Conservation (phyloP, 2,329 filamentous ascomycete species). For the Taxawa tesnikishii region DNA sequence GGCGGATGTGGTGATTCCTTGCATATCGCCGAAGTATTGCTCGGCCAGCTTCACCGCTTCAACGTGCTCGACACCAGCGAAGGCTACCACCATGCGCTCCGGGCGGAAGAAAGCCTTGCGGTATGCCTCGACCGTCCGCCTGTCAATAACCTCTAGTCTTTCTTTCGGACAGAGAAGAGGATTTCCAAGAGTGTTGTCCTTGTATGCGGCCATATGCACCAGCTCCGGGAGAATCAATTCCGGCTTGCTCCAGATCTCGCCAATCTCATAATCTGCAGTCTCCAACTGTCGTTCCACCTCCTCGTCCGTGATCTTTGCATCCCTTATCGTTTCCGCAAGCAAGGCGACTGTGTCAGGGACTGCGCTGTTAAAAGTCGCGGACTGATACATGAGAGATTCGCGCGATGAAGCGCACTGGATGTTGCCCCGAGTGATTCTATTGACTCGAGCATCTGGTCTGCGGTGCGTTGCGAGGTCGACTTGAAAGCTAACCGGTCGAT, state of each 20-base stretch:
- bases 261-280: slow-evolving; percentile 90
- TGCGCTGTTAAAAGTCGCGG: slow-evolving; percentile 89
- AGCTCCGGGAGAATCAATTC: slow-evolving; percentile 92
- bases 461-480: slow-evolving; percentile 56
- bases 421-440: slow-evolving; percentile 87
- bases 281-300: slow-evolving; percentile 80
- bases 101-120: slow-evolving; percentile 74
- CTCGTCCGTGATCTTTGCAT: slow-evolving; percentile 71
- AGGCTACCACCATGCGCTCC: slow-evolving; percentile 86
- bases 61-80: slow-evolving; percentile 77
- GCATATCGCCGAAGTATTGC: slow-evolving; percentile 88
- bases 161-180: slow-evolving; percentile 85
- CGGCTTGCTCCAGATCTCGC: slow-evolving; percentile 94
- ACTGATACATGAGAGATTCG: slow-evolving; percentile 97
- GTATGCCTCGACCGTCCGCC: slow-evolving; percentile 63
- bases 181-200: slow-evolving; percentile 91
- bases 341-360: slow-evolving; percentile 72
- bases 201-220: slow-evolving; percentile 89
- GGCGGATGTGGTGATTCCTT: slow-evolving; percentile 16
- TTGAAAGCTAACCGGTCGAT: slow-evolving; percentile 95
- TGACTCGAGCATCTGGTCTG: slow-evolving; percentile 77
- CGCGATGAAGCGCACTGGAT: slow-evolving; percentile 93
- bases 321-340: slow-evolving; percentile 84
- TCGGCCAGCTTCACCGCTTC: slow-evolving; percentile 70
- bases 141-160: slow-evolving; percentile 62